A percentile compares a stretch with the other conserved stretches of the same genome.
phyloP scores from a whole-genome alignment of 2,329 filamentous ascomycete species.

The Penicillium oxalicum region DNA sequence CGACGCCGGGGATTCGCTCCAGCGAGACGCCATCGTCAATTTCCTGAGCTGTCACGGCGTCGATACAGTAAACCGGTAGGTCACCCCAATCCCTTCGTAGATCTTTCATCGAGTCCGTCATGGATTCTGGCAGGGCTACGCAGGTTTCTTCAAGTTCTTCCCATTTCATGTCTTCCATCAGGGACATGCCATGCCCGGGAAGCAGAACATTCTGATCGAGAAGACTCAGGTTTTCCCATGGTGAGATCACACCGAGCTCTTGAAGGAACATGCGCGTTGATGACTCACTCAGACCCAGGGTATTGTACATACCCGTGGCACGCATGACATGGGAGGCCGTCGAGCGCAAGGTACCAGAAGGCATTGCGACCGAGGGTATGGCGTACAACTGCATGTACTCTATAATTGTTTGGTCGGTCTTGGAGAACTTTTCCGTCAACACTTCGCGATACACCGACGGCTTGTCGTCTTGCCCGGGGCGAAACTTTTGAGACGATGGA shows the following conservation, averaged over 20 bases:
- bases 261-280: slow-evolving; percentile 51
- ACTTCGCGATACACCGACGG: slow-evolving; percentile 27
- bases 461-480: slow-evolving; percentile 23
- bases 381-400: slow-evolving; percentile 51
- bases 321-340: slow-evolving; percentile 52
- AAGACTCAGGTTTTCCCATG: slow-evolving; percentile 51
- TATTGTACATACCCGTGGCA: slow-evolving; percentile 51
- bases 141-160: slow-evolving; percentile 27
- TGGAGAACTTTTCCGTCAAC: slow-evolving; percentile 40
- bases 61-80: slow-evolving; percentile 55
- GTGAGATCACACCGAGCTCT: slow-evolving; percentile 56
- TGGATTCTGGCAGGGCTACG: slow-evolving; percentile 20
- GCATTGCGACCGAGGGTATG: slow-evolving; percentile 37
- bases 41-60: slow-evolving; percentile 49
- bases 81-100: slow-evolving; percentile 54
- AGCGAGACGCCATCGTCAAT: slow-evolving; percentile 60
- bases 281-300: slow-evolving; percentile 30
- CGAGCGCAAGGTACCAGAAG: slow-evolving; percentile 40
- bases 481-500: slow-evolving; percentile 32
- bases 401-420: slow-evolving; percentile 49
- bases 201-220: slow-evolving; percentile 50
- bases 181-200: slow-evolving; percentile 39
- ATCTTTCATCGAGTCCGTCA: slow-evolving; percentile 51
- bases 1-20: slow-evolving; percentile 42
- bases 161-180: slow-evolving; percentile 25